phyloP scores from a whole-genome alignment of 352 stramenopile genomes.

The Blastocystis sp. region DNA sequence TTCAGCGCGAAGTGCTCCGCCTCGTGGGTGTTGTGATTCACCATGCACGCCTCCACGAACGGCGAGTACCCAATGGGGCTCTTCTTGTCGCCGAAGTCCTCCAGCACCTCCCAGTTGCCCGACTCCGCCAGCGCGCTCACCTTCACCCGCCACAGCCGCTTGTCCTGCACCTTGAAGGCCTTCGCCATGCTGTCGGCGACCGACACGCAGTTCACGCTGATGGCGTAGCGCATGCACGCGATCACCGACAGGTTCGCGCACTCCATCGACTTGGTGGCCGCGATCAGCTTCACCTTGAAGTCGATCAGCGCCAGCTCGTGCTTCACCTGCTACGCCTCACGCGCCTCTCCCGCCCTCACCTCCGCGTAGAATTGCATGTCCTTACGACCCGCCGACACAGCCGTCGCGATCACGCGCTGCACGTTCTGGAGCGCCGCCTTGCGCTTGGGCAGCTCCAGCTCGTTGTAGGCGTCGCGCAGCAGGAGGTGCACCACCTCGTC shows the following conservation, averaged over 20 bases:
- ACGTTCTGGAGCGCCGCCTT: constrained; percentile 14
- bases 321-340: constrained; percentile 3
- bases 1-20: constrained; percentile 11
- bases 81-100: constrained; percentile 45
- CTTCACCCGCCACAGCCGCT: constrained; percentile 55
- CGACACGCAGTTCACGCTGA: constrained; percentile 3
- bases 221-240: constrained; percentile 14
- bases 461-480: not conserved
- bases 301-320: constrained; percentile 55
- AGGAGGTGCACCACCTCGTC: constrained; percentile 31
- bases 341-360: not conserved
- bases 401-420: not conserved
- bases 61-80: constrained; percentile 57
- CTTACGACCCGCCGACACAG: constrained; percentile 41
- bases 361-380: constrained; percentile 31
- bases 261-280: not conserved
- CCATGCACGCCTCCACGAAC: constrained; percentile 57
- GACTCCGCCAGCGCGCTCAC: constrained; percentile 56
- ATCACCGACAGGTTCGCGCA: constrained; percentile 48
- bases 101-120: constrained; percentile 37
- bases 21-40: constrained; percentile 38
- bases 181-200: constrained; percentile 54
- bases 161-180: constrained; percentile 34
- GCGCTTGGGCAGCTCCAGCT: constrained; percentile 27
- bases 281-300: constrained; percentile 49